Evolutionary conservation across 2,329 filamentous ascomycete genomes (phyloP).

Genomic region (Trichoderma cornu-damae): DNA sequence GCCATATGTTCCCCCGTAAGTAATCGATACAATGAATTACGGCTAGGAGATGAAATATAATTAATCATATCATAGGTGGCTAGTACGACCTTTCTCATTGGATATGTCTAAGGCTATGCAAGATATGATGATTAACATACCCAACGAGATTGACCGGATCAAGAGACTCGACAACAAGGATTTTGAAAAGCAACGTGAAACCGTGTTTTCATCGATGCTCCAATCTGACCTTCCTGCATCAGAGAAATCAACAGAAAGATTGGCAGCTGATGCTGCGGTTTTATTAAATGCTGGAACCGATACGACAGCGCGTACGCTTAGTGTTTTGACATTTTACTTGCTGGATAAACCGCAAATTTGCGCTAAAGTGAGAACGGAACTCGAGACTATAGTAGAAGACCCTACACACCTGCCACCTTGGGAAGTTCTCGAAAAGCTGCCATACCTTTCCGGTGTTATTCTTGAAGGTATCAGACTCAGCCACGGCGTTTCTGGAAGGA

Average conservation of each 20-base stretch:
- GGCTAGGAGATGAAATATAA: neutral
- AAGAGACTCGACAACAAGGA: neutral
- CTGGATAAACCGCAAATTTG: slow-evolving; percentile 30
- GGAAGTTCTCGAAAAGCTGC: slow-evolving; percentile 31
- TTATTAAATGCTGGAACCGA: slow-evolving; percentile 34
- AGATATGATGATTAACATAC: neutral
- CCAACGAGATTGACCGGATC: neutral
- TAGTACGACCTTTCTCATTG: neutral
- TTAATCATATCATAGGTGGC: neutral
- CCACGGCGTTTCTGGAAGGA: slow-evolving; percentile 30
- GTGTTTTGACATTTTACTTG: slow-evolving; percentile 32
- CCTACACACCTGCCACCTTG: slow-evolving; percentile 26
- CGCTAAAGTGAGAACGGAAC: slow-evolving; percentile 26
- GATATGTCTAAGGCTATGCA: neutral
- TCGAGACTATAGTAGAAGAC: slow-evolving; percentile 26
- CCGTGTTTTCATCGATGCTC: neutral
- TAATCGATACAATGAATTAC: neutral
- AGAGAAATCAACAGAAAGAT: slow-evolving; percentile 30
- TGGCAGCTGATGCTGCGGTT: slow-evolving; percentile 33
- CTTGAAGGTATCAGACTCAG: slow-evolving; percentile 34
- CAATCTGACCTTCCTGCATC: slow-evolving; percentile 29
- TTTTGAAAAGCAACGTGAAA: neutral
- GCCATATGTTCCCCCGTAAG: slow-evolving; percentile 17
- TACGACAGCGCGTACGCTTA: slow-evolving; percentile 28
- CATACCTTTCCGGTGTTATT: slow-evolving; percentile 36